Conservation (phyloP, 2,329 filamentous ascomycete species). For the Pseudogymnoascus sp. region DNA sequence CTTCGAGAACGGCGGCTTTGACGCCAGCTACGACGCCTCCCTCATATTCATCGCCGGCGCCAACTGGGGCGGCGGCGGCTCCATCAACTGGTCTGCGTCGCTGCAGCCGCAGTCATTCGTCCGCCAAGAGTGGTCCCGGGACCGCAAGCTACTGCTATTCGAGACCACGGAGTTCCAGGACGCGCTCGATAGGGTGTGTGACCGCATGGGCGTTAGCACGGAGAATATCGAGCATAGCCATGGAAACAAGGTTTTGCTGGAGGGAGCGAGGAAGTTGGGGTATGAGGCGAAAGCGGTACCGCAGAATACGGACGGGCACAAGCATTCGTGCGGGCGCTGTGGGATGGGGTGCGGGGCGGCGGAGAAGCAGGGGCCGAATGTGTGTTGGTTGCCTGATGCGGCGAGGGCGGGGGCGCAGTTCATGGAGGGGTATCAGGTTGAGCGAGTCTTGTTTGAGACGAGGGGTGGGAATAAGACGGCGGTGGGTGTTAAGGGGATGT, state of each 20-base stretch:
- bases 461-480: constrained; percentile 40
- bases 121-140: constrained; percentile 69
- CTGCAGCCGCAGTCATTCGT: constrained; percentile 65
- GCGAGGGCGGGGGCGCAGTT: constrained; percentile 70
- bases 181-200: constrained; percentile 71
- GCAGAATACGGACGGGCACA: constrained; percentile 67
- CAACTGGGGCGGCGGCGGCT: constrained; percentile 79
- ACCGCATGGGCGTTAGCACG: constrained; percentile 65
- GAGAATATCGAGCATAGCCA: constrained; percentile 64
- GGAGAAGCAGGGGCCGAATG: constrained; percentile 71
- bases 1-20: constrained; percentile 58
- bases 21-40: constrained; percentile 47
- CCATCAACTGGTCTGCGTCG: constrained; percentile 72
- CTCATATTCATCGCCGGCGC: constrained; percentile 59
- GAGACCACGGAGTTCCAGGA: constrained; percentile 64
- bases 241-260: constrained; percentile 62
- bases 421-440: constrained; percentile 71
- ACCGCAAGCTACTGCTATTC: constrained; percentile 64
- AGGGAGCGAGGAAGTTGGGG: constrained; percentile 66
- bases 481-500: constrained; percentile 63
- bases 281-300: constrained; percentile 62
- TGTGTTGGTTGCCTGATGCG: constrained; percentile 73
- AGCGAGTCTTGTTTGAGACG: constrained; percentile 59
- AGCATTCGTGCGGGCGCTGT: constrained; percentile 67
- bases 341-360: constrained; percentile 53